These are phyloP conservation scores for Irpex lacteus DNA, from an alignment of 1,284 basidiomycete species.

Conservation along the genomic window DNA sequence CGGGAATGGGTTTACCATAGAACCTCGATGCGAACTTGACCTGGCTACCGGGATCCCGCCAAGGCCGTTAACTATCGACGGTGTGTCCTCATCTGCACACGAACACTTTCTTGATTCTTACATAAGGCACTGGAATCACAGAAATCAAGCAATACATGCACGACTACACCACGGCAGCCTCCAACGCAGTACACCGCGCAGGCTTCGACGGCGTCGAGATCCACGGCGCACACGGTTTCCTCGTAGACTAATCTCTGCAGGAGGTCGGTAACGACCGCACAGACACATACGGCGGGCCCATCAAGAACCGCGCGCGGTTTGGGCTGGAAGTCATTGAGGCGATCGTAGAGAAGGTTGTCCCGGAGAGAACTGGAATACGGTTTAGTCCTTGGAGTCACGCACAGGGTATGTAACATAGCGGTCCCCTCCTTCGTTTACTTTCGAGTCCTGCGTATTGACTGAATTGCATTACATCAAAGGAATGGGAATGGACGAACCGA, in stretches of 20 bases:
- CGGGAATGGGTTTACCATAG: slow-evolving; percentile 2
- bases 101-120: too few relatives aligned
- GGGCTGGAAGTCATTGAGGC: slow-evolving; percentile 46
- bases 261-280: slow-evolving; percentile 48
- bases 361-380: slow-evolving; percentile 44
- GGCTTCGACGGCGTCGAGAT: slow-evolving; percentile 46
- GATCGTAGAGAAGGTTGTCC: slow-evolving; percentile 36
- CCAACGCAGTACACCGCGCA: slow-evolving; percentile 38
- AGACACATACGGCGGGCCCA: slow-evolving; percentile 57
- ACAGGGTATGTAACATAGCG: slow-evolving; percentile 31
- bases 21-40: slow-evolving; percentile 14
- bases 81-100: background rate
- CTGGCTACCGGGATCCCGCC: slow-evolving; percentile 28
- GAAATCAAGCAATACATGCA: slow-evolving; percentile 36
- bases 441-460: background rate
- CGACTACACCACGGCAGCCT: slow-evolving; percentile 36
- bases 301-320: slow-evolving; percentile 54
- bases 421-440: too few relatives aligned
- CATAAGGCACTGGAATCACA: background rate
- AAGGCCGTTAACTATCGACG: slow-evolving; percentile 31
- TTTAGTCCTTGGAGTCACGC: slow-evolving; percentile 49
- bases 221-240: slow-evolving; percentile 36
- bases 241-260: slow-evolving; percentile 43
- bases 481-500: slow-evolving; percentile 47
- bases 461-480: slow-evolving; percentile 18